Conservation (phyloP, 1,139 yeast genomes). For the Magnusiomyces paraingens region DNA sequence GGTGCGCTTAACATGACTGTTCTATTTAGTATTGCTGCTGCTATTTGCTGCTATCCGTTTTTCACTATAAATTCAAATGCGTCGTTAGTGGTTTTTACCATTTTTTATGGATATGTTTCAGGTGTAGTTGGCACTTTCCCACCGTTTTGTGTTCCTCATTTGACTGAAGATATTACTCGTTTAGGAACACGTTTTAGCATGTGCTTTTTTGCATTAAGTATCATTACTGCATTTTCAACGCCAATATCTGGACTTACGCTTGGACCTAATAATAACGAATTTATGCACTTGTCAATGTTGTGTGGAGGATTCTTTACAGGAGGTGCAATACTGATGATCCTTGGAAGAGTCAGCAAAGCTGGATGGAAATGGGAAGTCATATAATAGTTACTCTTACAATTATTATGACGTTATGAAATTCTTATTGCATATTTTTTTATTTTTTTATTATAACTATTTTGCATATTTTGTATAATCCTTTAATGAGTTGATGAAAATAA, state of each 20-base stretch:
- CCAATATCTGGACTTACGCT: slow-evolving; percentile 14
- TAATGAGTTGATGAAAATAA: too few species aligned
- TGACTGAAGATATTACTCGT: slow-evolving; percentile 41
- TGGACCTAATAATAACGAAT: slow-evolving; percentile 7
- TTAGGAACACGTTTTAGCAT: slow-evolving; percentile 50
- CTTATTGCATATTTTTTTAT: too few species aligned
- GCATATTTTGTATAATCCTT: too few species aligned
- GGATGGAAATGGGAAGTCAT: neutral
- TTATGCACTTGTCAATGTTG: neutral
- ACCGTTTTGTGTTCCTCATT: slow-evolving; percentile 42
- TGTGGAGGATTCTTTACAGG: slow-evolving; percentile 3
- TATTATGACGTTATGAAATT: neutral
- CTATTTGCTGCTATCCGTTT: neutral
- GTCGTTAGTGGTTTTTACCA: slow-evolving; percentile 8
- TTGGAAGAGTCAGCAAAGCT: slow-evolving; percentile 4
- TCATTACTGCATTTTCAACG: slow-evolving; percentile 8
- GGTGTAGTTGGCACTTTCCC: slow-evolving; percentile 42
- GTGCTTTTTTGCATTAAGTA: slow-evolving; percentile 38
- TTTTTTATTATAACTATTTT: too few species aligned
- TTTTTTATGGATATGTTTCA: slow-evolving; percentile 43
- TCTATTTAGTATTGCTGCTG: slow-evolving; percentile 4
- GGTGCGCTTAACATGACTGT: slow-evolving; percentile 13
- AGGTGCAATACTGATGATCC: neutral
- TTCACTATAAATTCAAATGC: slow-evolving; percentile 8
- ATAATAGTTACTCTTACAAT: neutral